These are phyloP conservation scores for Mortierella polycephala DNA, from an alignment of 371 early-diverging fungal genomes.

Conservation along the genomic window DNA sequence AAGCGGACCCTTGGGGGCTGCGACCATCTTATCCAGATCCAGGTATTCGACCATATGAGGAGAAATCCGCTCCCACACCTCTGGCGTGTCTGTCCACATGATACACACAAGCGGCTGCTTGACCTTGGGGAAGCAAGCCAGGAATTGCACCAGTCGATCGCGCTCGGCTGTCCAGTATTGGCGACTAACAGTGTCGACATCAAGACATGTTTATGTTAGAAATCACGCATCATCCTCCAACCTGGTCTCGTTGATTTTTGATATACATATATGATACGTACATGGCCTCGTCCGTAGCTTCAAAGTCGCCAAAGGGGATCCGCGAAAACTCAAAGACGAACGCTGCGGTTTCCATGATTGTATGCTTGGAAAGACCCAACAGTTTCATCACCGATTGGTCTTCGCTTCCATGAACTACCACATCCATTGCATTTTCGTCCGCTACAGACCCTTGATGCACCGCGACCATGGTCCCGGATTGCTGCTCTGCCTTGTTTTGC, in stretches of 20 bases:
- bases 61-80: conserved; percentile 46
- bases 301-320: conserved; percentile 21
- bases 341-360: conserved; percentile 38
- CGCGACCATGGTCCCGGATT: conserved; percentile 38
- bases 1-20: conserved; percentile 17
- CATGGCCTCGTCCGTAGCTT: conserved; percentile 29
- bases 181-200: conserved; percentile 7
- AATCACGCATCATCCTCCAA: neutral
- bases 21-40: conserved; percentile 38
- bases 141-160: conserved; percentile 28
- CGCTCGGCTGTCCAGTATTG: conserved; percentile 34
- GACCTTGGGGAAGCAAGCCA: conserved; percentile 44
- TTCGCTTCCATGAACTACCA: conserved; percentile 41
- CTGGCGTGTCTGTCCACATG: conserved; percentile 24
- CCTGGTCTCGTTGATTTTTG: neutral
- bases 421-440: conserved; percentile 19
- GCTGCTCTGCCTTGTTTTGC: conserved; percentile 22
- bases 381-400: conserved; percentile 32
- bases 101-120: conserved; percentile 52
- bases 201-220: neutral
- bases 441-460: conserved; percentile 8
- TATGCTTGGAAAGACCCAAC: conserved; percentile 26
- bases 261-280: conserved; percentile 4
- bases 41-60: conserved; percentile 33
- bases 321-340: conserved; percentile 47